These are phyloP conservation scores for Coemansia sp. DNA, from an alignment of 192 early-diverging fungal genomes.

Conservation along the genomic window DNA sequence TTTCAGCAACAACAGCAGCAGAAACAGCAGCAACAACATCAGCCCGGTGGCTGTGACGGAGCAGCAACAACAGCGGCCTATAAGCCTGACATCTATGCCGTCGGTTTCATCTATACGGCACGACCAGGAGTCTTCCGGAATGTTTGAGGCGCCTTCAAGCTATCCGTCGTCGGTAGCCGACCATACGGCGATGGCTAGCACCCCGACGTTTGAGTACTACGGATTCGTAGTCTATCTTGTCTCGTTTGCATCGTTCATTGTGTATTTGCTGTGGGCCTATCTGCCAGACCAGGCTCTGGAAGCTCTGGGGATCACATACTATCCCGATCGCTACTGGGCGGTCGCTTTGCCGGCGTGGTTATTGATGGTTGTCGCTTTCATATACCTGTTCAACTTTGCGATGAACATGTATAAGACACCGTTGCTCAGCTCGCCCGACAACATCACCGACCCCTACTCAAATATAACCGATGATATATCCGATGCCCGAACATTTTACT, in stretches of 20 bases:
- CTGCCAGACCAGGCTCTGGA: conserved; percentile 72
- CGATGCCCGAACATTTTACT: conserved; percentile 20
- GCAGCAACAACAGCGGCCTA: conserved; percentile 2
- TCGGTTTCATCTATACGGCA: conserved; percentile 17
- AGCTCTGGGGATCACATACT: conserved; percentile 76
- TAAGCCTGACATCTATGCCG: conserved; percentile 13
- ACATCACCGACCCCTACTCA: conserved; percentile 65
- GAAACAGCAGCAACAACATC: not conserved
- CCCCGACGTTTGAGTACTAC: conserved; percentile 81
- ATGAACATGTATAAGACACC: conserved; percentile 78
- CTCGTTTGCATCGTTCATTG: conserved; percentile 70
- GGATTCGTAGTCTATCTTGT: conserved; percentile 84
- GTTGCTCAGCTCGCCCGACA: conserved; percentile 67
- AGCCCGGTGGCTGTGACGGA: not conserved
- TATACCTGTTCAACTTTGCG: conserved; percentile 70
- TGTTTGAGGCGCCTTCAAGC: conserved; percentile 21
- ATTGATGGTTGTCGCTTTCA: conserved; percentile 70
- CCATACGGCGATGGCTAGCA: conserved; percentile 51
- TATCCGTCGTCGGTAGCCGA: conserved; percentile 26
- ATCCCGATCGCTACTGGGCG: conserved; percentile 84
- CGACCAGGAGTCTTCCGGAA: conserved; percentile 18
- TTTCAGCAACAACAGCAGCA: not conserved
- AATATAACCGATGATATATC: conserved; percentile 18
- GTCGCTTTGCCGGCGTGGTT: conserved; percentile 78
- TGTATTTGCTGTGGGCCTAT: conserved; percentile 83